phyloP scores from a whole-genome alignment of 306 rosid species.

The Casuarina glauca region DNA sequence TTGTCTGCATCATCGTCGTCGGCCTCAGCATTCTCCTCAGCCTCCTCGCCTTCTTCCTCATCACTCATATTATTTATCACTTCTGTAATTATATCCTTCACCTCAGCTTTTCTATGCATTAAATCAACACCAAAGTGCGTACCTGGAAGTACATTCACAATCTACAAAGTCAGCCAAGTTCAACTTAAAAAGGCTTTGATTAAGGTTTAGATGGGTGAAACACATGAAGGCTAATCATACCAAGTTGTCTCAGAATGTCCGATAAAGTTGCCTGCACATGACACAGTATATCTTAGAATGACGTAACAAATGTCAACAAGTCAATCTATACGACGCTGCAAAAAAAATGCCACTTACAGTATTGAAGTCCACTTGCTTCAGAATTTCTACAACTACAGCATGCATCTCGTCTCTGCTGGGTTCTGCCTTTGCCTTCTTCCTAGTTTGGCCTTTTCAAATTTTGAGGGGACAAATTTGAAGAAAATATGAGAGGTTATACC shows the following conservation, averaged over 20 bases:
- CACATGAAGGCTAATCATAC: conserved; percentile 39
- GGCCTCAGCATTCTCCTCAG: conserved; percentile 47
- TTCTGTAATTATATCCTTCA: conserved; percentile 93
- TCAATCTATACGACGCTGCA: background rate
- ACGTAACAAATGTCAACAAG: conserved; percentile 12
- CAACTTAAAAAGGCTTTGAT: background rate
- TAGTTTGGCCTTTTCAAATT: conserved; percentile 65
- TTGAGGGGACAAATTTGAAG: conserved; percentile 25
- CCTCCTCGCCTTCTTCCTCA: conserved; percentile 84
- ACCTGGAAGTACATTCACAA: conserved; percentile 50
- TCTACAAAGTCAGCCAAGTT: conserved; percentile 25
- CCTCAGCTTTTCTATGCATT: conserved; percentile 98
- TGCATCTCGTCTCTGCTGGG: conserved; percentile 85
- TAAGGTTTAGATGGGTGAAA: background rate
- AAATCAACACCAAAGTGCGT: conserved; percentile 84
- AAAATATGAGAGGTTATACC: conserved; percentile 13
- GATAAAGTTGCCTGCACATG: conserved; percentile 89
- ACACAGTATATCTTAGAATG: conserved; percentile 15
- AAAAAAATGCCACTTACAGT: conserved; percentile 56
- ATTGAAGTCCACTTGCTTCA: conserved; percentile 94
- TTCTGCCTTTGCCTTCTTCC: conserved; percentile 81
- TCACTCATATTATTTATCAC: conserved; percentile 94
- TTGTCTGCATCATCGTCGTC: conserved; percentile 55
- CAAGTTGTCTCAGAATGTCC: conserved; percentile 93
- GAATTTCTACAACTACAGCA: conserved; percentile 76